Evolutionary conservation across 2,329 filamentous ascomycete species (phyloP).

Genomic region (Paecilomyces formosus): DNA sequence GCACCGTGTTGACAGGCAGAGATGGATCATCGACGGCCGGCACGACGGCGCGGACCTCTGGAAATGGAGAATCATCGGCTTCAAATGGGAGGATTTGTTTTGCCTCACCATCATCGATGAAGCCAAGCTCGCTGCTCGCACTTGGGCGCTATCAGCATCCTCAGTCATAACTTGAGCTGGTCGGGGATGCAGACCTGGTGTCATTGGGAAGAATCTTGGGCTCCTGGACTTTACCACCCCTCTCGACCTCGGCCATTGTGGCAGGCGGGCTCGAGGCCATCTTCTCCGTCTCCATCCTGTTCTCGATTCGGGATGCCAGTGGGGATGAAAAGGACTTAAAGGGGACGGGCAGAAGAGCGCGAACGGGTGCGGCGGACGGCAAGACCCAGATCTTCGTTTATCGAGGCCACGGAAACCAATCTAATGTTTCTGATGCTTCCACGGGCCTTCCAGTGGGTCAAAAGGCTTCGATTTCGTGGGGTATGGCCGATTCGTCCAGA

Average conservation of each 20-base stretch:
- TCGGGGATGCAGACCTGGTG: not conserved
- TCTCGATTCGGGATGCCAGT: not conserved
- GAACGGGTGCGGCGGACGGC: not conserved
- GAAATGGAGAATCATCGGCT: slow-evolving; percentile 30
- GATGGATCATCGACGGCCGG: slow-evolving; percentile 22
- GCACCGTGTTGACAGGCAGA: slow-evolving; percentile 25
- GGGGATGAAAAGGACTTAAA: not conserved
- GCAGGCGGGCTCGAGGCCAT: not conserved
- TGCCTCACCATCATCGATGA: slow-evolving; percentile 25
- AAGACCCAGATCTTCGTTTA: not conserved
- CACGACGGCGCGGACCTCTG: slow-evolving; percentile 31
- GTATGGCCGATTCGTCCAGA: not conserved
- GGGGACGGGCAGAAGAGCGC: not conserved
- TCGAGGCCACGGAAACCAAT: not conserved
- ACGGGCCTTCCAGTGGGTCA: not conserved
- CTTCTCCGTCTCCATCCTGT: not conserved
- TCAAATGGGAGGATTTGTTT: slow-evolving; percentile 26
- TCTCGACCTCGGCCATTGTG: not conserved
- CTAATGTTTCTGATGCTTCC: not conserved
- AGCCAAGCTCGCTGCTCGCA: slow-evolving; percentile 9
- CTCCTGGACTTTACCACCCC: not conserved
- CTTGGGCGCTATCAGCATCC: not conserved
- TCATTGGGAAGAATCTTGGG: not conserved
- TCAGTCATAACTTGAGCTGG: not conserved
- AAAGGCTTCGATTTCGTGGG: not conserved